Percentiles rank a stretch among this genome's conserved stretches.
phyloP scores from a whole-genome alignment of 108 stramenopile species.

The Skeletonema potamos region DNA sequence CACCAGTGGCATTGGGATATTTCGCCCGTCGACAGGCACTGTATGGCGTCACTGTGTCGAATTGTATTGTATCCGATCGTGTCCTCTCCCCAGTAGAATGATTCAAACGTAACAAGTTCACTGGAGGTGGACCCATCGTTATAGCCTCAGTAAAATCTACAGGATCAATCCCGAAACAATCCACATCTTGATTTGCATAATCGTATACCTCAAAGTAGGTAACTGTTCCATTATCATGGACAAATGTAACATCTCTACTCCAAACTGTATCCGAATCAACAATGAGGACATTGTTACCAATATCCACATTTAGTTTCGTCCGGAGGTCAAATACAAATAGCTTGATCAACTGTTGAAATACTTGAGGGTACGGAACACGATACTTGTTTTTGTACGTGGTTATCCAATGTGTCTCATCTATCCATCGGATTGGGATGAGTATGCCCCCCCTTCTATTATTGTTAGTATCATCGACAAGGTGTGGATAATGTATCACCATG shows the following conservation, averaged over 20 bases:
- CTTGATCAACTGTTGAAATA: slow-evolving; percentile 39
- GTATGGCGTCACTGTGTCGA: slow-evolving; percentile 27
- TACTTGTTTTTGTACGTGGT: slow-evolving; percentile 16
- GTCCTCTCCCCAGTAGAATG: not conserved
- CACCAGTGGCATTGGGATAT: slow-evolving; percentile 26
- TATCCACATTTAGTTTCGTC: slow-evolving; percentile 1
- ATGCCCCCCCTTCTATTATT: not conserved
- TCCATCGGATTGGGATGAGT: slow-evolving; percentile 20
- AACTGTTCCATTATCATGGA: slow-evolving; percentile 21
- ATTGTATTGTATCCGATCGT: not conserved
- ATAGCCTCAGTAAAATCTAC: slow-evolving; percentile 30
- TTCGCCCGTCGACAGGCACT: slow-evolving; percentile 16
- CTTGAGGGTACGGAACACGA: slow-evolving; percentile 3
- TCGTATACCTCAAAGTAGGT: slow-evolving; percentile 22
- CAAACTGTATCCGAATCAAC: slow-evolving; percentile 39
- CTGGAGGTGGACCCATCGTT: slow-evolving; percentile 1
- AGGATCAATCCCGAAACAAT: slow-evolving; percentile 25
- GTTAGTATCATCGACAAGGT: not conserved
- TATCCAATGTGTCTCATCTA: slow-evolving; percentile 40
- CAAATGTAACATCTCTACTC: slow-evolving; percentile 26
- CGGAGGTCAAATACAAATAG: slow-evolving; percentile 35
- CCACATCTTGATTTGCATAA: not conserved
- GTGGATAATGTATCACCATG: slow-evolving; percentile 20
- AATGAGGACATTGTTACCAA: slow-evolving; percentile 29
- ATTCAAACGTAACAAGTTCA: not conserved